These are phyloP conservation scores for Chlorencoelia australis DNA, from an alignment of 2,329 filamentous ascomycete species.

Conservation along the genomic window DNA sequence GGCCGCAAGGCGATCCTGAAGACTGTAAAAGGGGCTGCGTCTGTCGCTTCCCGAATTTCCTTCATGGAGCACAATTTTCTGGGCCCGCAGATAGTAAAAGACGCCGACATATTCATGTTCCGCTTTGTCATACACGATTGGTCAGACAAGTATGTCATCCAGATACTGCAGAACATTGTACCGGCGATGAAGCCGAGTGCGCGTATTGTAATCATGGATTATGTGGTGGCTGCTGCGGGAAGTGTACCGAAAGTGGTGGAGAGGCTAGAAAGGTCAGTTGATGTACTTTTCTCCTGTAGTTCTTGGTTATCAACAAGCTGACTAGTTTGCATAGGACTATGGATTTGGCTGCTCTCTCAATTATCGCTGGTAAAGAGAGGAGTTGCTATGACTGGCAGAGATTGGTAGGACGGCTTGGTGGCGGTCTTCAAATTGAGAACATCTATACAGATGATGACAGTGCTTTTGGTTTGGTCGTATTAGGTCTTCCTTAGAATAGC, in stretches of 20 bases:
- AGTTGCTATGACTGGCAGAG: too few species aligned
- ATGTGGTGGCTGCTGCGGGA: background rate
- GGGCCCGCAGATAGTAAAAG: slow-evolving; percentile 31
- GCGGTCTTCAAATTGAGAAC: too few species aligned
- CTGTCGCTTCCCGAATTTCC: background rate
- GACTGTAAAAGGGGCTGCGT: background rate
- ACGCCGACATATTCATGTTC: slow-evolving; percentile 35
- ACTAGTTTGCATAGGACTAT: too few species aligned
- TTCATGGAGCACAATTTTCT: slow-evolving; percentile 31
- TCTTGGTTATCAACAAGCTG: too few species aligned
- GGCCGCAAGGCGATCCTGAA: background rate
- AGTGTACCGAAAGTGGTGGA: background rate
- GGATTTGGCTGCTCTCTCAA: too few species aligned
- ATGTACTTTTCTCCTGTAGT: too few species aligned
- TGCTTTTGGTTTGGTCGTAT: too few species aligned
- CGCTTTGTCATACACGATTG: slow-evolving; percentile 39
- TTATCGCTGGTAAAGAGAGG: too few species aligned
- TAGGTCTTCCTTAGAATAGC: too few species aligned
- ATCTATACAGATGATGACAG: too few species aligned
- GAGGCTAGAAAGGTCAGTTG: too few species aligned
- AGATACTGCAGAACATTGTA: slow-evolving; percentile 29
- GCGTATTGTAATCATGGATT: slow-evolving; percentile 9
- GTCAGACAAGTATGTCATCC: slow-evolving; percentile 30
- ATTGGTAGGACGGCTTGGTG: too few species aligned
- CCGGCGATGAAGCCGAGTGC: slow-evolving; percentile 33